Conservation (phyloP, 2,329 filamentous ascomycete species). For the Trichoderma brevicompactum region DNA sequence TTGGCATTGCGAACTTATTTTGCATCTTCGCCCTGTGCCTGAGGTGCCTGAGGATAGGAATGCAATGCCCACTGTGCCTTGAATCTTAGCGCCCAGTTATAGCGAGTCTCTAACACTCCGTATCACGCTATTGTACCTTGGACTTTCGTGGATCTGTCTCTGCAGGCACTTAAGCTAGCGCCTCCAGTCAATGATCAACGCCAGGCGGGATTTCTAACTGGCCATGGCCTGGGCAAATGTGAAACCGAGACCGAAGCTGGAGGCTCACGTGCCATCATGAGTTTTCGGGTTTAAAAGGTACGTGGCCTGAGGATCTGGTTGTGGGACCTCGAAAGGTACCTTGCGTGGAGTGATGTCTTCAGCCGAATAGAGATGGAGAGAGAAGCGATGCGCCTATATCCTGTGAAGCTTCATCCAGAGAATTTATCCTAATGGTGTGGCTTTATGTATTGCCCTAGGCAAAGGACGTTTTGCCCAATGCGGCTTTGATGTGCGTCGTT, state of each 20-base stretch:
- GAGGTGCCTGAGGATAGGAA: slow-evolving; percentile 13
- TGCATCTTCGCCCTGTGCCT: background rate
- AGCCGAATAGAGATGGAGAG: background rate
- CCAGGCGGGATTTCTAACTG: slow-evolving; percentile 3
- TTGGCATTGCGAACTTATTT: too few relatives aligned
- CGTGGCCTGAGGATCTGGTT: background rate
- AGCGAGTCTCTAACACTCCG: background rate
- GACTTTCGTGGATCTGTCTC: slow-evolving; percentile 20
- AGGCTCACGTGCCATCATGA: background rate
- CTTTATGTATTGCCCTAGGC: background rate
- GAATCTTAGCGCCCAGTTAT: slow-evolving; percentile 5
- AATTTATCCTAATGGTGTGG: slow-evolving; percentile 20
- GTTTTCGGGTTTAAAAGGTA: background rate
- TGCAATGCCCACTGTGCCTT: slow-evolving; percentile 2
- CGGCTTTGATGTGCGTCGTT: slow-evolving; percentile 3
- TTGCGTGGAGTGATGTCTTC: background rate
- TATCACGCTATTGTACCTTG: slow-evolving; percentile 1
- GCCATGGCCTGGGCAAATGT: background rate
- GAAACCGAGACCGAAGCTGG: slow-evolving; percentile 6
- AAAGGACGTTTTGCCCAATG: slow-evolving; percentile 14
- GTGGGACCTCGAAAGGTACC: background rate
- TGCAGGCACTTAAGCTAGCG: slow-evolving; percentile 27
- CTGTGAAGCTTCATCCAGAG: background rate
- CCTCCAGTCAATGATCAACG: slow-evolving; percentile 17
- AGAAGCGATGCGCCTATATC: background rate